phyloP scores from a whole-genome alignment of 1,139 yeast species.

The Geotrichum phurueaensis region DNA sequence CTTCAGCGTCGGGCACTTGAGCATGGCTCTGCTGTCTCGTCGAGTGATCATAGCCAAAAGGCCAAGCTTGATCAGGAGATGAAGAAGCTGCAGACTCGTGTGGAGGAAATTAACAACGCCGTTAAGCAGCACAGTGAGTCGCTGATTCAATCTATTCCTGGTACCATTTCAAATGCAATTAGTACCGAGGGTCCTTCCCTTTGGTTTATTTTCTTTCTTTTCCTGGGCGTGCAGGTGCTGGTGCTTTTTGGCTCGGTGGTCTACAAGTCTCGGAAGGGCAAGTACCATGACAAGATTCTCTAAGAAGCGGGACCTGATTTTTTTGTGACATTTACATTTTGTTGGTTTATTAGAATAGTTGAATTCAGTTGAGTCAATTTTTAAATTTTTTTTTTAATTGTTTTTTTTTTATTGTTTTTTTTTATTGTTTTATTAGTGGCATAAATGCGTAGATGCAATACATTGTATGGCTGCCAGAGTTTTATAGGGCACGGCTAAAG shows the following conservation, averaged over 20 bases:
- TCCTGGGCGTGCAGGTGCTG: slow-evolving; percentile 30
- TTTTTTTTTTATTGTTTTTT: too few relatives aligned
- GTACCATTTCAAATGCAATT: slow-evolving; percentile 28
- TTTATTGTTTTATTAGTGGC: too few relatives aligned
- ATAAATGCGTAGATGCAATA: too few relatives aligned
- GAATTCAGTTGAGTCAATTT: too few relatives aligned
- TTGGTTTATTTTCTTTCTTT: slow-evolving; percentile 27
- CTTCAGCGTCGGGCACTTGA: slow-evolving; percentile 13
- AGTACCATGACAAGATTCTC: slow-evolving; percentile 32
- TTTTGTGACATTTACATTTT: too few relatives aligned
- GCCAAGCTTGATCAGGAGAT: slow-evolving; percentile 22
- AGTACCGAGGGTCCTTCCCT: slow-evolving; percentile 30
- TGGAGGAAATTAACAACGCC: slow-evolving; percentile 24
- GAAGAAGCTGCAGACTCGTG: slow-evolving; percentile 22
- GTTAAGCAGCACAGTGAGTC: slow-evolving; percentile 28
- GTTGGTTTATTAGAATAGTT: too few relatives aligned
- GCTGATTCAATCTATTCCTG: slow-evolving; percentile 28
- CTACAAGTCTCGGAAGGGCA: slow-evolving; percentile 27
- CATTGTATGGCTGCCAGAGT: too few relatives aligned
- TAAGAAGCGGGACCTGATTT: background rate
- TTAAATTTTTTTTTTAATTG: too few relatives aligned
- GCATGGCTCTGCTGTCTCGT: slow-evolving; percentile 12
- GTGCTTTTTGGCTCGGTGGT: slow-evolving; percentile 28
- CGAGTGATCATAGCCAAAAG: slow-evolving; percentile 17
- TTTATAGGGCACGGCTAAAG: too few relatives aligned